A percentile compares a stretch with the other conserved stretches of the same genome.
Conservation (phyloP, 2,329 filamentous ascomycete species). For the Ambrosiella cleistominuta region DNA sequence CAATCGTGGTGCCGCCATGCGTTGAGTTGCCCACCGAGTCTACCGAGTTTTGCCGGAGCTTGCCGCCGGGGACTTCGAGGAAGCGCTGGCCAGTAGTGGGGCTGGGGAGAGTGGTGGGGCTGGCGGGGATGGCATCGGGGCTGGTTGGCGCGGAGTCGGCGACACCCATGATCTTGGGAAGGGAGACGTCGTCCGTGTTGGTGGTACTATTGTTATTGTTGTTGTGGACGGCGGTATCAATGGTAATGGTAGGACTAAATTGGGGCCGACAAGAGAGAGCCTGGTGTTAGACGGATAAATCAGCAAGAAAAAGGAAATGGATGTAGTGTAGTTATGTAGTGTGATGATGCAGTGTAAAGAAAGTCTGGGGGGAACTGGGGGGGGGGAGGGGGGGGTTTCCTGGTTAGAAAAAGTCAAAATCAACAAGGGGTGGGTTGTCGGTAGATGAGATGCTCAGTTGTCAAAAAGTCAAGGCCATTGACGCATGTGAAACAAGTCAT, state of each 20-base stretch:
- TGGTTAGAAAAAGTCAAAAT: not conserved
- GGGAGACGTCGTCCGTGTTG: slow-evolving; percentile 24
- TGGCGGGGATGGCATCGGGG: slow-evolving; percentile 48
- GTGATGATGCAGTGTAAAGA: not conserved
- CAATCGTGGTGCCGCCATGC: slow-evolving; percentile 45
- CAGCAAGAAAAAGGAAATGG: not conserved
- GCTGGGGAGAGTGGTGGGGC: slow-evolving; percentile 54
- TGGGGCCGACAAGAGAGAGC: not conserved
- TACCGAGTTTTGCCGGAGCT: slow-evolving; percentile 51
- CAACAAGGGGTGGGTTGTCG: not conserved
- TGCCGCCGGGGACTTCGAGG: slow-evolving; percentile 46
- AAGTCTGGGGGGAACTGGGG: not conserved
- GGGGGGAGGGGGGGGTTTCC: not conserved
- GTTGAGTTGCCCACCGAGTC: slow-evolving; percentile 47
- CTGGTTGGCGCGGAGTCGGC: slow-evolving; percentile 14
- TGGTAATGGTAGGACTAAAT: slow-evolving; percentile 35
- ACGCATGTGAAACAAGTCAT: not conserved
- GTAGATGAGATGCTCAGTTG: not conserved
- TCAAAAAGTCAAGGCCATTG: not conserved
- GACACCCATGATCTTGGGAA: slow-evolving; percentile 21
- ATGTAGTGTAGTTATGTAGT: not conserved
- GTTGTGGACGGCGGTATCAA: slow-evolving; percentile 28
- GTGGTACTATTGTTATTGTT: slow-evolving; percentile 18
- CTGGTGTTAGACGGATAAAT: not conserved
- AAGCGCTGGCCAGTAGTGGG: slow-evolving; percentile 33